These are phyloP conservation scores for Botryosphaeria dothidea DNA, from an alignment of 2,329 filamentous ascomycete genomes.

Conservation along the genomic window DNA sequence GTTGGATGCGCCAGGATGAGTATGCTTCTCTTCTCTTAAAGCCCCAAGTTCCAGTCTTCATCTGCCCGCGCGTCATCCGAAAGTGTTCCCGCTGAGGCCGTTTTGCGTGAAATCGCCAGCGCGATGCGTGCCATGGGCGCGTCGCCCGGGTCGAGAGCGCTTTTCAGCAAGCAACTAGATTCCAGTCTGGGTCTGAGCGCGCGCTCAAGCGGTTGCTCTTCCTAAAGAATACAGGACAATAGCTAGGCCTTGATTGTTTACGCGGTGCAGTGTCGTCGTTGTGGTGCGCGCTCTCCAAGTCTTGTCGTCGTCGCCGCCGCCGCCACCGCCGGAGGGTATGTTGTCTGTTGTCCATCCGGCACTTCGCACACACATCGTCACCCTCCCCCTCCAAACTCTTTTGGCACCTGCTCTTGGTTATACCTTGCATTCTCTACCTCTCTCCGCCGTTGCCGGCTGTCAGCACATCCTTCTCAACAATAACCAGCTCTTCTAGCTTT, in stretches of 20 bases:
- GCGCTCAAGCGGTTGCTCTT: too few relatives aligned
- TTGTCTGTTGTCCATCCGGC: not conserved
- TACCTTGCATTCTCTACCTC: not conserved
- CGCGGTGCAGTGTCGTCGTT: not conserved
- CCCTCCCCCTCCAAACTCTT: not conserved
- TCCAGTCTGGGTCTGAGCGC: too few relatives aligned
- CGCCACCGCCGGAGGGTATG: too few relatives aligned
- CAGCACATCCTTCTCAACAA: not conserved
- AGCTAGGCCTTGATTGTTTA: not conserved
- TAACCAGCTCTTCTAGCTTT: not conserved
- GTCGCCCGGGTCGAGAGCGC: not conserved
- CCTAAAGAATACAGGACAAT: not conserved
- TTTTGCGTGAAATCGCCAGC: not conserved
- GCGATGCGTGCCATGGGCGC: not conserved
- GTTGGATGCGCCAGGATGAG: slow-evolving; percentile 15
- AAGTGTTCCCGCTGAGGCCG: not conserved
- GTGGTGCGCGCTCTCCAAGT: not conserved
- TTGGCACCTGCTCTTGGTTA: not conserved
- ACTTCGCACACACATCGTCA: not conserved
- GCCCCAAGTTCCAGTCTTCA: slow-evolving; percentile 6
- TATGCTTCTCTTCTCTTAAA: slow-evolving; percentile 15
- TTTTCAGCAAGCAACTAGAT: too few relatives aligned
- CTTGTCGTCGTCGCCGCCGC: not conserved
- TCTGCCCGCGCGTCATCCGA: not conserved
- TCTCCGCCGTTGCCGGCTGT: not conserved